Percentiles rank a stretch among this genome's conserved stretches.
These are phyloP conservation scores for Fraxinus velutina DNA, from an alignment of 305 asterid species.

Conservation along the genomic window DNA sequence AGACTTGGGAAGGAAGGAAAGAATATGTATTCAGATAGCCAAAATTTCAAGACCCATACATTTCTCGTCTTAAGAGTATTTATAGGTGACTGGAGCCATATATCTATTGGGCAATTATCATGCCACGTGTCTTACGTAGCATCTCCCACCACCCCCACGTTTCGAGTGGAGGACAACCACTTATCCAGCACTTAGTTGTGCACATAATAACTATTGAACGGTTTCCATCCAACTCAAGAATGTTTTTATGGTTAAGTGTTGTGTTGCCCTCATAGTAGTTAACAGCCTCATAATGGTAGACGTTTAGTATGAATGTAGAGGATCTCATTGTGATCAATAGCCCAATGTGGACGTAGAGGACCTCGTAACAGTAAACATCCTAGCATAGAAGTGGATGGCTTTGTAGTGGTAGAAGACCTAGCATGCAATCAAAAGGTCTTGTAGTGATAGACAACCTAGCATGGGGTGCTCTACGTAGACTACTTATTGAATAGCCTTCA, in stretches of 20 bases:
- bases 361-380: neutral
- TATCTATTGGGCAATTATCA: neutral
- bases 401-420: neutral
- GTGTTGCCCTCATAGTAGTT: neutral
- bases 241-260: neutral
- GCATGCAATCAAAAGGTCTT: neutral
- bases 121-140: neutral
- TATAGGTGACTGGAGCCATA: neutral
- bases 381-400: neutral
- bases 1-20: neutral
- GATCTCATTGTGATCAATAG: neutral
- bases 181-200: neutral
- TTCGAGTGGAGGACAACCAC: neutral
- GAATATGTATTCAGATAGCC: neutral
- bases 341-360: neutral
- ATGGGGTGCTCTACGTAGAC: neutral
- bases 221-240: neutral
- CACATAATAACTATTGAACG: neutral
- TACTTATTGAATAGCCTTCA: neutral
- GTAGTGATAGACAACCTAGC: neutral
- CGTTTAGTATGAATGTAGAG: neutral
- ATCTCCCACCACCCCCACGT: neutral
- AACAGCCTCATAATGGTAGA: neutral
- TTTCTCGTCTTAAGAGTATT: neutral
- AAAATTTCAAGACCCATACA: neutral